These are phyloP conservation scores for Rubia tinctorum DNA, from an alignment of 305 asterid genomes.

Conservation along the genomic window DNA sequence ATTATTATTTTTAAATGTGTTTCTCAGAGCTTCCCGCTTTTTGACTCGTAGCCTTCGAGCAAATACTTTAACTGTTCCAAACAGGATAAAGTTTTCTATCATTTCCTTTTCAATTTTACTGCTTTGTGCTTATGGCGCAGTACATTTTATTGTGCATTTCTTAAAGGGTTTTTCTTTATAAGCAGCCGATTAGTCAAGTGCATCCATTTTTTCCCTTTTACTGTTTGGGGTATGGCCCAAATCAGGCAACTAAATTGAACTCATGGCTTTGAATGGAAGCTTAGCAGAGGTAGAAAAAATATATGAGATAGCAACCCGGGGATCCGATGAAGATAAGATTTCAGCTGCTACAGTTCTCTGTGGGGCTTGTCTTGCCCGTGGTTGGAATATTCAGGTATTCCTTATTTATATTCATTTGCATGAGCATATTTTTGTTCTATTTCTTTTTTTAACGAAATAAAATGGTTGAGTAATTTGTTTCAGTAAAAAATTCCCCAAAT, in stretches of 20 bases:
- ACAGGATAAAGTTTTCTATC: not conserved
- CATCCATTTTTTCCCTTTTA: slow-evolving; percentile 22
- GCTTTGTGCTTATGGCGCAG: not conserved
- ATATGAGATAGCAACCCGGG: slow-evolving; percentile 82
- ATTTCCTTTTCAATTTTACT: not conserved
- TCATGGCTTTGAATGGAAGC: slow-evolving; percentile 73
- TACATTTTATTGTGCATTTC: not conserved
- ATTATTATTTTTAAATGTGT: too few species aligned
- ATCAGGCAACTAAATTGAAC: slow-evolving; percentile 61
- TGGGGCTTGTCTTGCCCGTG: slow-evolving; percentile 95
- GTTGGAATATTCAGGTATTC: slow-evolving; percentile 97
- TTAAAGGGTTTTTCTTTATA: not conserved
- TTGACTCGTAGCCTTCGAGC: not conserved
- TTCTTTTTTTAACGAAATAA: not conserved
- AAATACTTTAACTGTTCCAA: not conserved
- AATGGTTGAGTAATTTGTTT: not conserved
- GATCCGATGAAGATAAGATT: slow-evolving; percentile 94
- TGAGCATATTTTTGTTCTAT: too few species aligned
- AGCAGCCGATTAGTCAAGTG: slow-evolving; percentile 33
- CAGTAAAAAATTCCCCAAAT: not conserved
- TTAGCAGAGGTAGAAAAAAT: slow-evolving; percentile 96
- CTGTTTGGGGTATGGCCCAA: slow-evolving; percentile 13
- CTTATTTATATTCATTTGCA: slow-evolving; percentile 7
- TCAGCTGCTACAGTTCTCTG: slow-evolving; percentile 91
- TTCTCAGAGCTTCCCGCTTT: not conserved